Base-by-base conservation (phyloP, 306 rosid genomes). In the Hippophae tibetana region DNA sequence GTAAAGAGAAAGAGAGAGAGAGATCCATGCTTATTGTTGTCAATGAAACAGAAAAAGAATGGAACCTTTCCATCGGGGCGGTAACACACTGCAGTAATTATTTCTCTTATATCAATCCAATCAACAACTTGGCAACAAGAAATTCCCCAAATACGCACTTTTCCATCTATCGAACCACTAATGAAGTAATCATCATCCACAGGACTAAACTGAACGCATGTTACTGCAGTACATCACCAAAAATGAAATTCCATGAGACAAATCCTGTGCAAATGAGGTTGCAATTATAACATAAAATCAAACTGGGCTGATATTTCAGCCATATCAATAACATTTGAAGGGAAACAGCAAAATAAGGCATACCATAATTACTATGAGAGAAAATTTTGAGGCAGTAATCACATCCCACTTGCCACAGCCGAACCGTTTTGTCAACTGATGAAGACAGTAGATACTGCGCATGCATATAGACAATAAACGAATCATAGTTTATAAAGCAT, bases 81-180 rank as follows among this genome's bases (percentile, higher is more conserved):
- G 81, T 88, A 93, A 71, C 94, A 86, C 60, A 89, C 94, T 59
- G 94, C 94, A 49, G 94, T 82, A 64, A 93, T 89, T 60, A 89
- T 93, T 52, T 86, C 99, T 70, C 74, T 72, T 25, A 82, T 72
- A 58, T 84, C 87, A 26, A 66, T 82, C 90, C 96, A 93, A 74
- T 82, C 97, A 69, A 88, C 89, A 72, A 93, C 99, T 73, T 82
- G 95, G 65, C 81, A 77, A 66, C 68, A 77, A 57, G 82, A 58
- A 72, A 88, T 77, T 47, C 80, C 70, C 99, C 99, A 93, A 59
- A 93, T 80, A 68, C 99, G 99, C 56, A 93, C 87, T 83, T 93
- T 93, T 66, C 97, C 97, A 71, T 93, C 99, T 60, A 93, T 88
- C 14, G 95, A 93, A 72, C 99, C 99, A 31, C 95, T 93, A 60